Conservation (phyloP, 2,329 filamentous ascomycete genomes). For the Tympanopsis confertula region DNA sequence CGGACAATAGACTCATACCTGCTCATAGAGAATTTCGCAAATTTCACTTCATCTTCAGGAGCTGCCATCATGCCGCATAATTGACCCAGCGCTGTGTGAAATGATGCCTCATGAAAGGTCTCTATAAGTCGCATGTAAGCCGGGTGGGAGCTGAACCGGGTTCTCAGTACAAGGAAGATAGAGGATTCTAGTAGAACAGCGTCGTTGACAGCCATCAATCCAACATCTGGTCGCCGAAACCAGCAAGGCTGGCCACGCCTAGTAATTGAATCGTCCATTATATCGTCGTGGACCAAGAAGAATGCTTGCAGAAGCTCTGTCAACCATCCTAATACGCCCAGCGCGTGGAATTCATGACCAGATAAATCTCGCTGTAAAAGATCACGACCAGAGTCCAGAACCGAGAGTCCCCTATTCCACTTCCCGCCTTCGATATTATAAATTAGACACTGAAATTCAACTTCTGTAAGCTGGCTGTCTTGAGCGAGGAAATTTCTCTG, state of each 20-base stretch:
- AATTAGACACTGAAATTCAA: constrained; percentile 77
- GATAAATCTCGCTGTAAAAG: constrained; percentile 61
- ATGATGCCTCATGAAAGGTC: constrained; percentile 88
- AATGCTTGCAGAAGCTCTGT: constrained; percentile 97
- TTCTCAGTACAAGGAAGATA: constrained; percentile 87
- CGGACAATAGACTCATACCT: constrained; percentile 98
- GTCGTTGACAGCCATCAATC: constrained; percentile 97
- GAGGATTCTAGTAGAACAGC: constrained; percentile 84
- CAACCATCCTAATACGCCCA: constrained; percentile 94
- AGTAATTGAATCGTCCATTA: constrained; percentile 94
- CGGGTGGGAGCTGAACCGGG: constrained; percentile 80
- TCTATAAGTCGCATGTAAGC: constrained; percentile 84
- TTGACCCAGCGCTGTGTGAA: constrained; percentile 93
- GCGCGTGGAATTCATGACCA: constrained; percentile 75
- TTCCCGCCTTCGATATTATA: constrained; percentile 87
- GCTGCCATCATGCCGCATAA: constrained; percentile 89
- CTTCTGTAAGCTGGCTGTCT: no score
- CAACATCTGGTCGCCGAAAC: constrained; percentile 82
- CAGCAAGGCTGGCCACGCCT: constrained; percentile 90
- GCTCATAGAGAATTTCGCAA: constrained; percentile 86
- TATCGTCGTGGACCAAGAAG: constrained; percentile 96
- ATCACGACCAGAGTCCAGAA: constrained; percentile 77
- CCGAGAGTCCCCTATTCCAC: constrained; percentile 97
- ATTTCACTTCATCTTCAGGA: constrained; percentile 82
- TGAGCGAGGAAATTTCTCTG: no score